These are phyloP conservation scores for Aspergillus bertholletiae DNA, from an alignment of 495 filamentous ascomycete genomes.

Conservation along the genomic window DNA sequence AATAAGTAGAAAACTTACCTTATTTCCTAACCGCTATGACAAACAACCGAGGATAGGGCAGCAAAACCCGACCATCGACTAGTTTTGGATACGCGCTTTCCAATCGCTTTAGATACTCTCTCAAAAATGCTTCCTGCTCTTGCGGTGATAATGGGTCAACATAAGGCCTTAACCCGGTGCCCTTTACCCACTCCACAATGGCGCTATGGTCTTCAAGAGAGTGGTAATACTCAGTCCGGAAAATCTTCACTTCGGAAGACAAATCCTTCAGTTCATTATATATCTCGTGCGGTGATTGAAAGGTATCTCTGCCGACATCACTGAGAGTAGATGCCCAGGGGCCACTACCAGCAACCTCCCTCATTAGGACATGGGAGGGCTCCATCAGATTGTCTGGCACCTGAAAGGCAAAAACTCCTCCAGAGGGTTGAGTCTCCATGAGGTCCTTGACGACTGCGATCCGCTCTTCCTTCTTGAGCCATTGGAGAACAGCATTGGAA, in stretches of 20 bases:
- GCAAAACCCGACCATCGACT: conserved; percentile 42
- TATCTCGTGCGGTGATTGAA: conserved; percentile 41
- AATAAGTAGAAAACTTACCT: background rate
- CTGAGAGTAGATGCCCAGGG: conserved; percentile 34
- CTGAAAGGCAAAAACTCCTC: conserved; percentile 51
- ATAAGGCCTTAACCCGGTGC: conserved; percentile 51
- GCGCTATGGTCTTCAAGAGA: conserved; percentile 39
- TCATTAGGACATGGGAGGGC: conserved; percentile 48
- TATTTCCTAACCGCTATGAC: conserved; percentile 39
- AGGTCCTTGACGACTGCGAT: conserved; percentile 39
- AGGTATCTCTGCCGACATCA: conserved; percentile 40
- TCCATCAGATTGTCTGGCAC: conserved; percentile 50
- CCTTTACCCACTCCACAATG: conserved; percentile 56
- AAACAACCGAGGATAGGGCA: conserved; percentile 47
- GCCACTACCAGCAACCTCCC: conserved; percentile 34
- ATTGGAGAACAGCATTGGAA: conserved; percentile 55
- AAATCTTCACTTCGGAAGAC: conserved; percentile 40
- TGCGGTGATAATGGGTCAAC: conserved; percentile 34
- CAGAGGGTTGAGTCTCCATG: conserved; percentile 31
- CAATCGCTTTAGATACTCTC: conserved; percentile 36
- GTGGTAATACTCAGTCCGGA: conserved; percentile 51
- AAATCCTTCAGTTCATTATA: conserved; percentile 45
- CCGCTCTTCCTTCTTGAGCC: conserved; percentile 40
- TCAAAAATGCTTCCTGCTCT: conserved; percentile 36
- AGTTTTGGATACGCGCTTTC: conserved; percentile 31